Evolutionary conservation across 75 land plant species (phyloP), one percentile per base, ranked within the genome.

Genomic region (Pinus albicaulis): DNA sequence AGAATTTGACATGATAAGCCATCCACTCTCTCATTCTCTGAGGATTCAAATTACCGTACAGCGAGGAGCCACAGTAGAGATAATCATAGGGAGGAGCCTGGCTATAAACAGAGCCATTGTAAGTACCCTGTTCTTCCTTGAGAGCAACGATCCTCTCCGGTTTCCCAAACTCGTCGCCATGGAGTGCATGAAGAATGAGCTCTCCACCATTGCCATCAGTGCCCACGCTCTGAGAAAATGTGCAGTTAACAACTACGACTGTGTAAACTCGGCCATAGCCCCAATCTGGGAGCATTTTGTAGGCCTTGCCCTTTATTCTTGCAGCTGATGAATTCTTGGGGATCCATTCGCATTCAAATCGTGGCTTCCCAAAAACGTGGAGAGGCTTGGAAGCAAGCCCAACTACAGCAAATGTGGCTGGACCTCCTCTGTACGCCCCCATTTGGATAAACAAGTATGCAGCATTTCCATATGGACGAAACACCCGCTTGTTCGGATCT

Each of bases 241-340:
- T 89, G 81, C 98, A 95, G 76, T 89, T 93, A 68, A 95, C 77
- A 62, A 89, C 87, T 31, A 96, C 93, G 7, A 88, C 95, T 5
- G 93, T 92, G 90, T 96, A 96, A 73, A 96, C 93, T 2, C 93
- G 85, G 74, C 99, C 92, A 78, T 93, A 93, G 66, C 98, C 99
- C 90, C 91, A 90, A 59, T 96, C 99, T 5, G 98, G 91, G 36
- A 93, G 89, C 69, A 92, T 85, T 77, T 88, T 96, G 68, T 57
- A 59, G 25, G 87, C 92, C 41, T 10, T 22, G 48, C 85, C 76
- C 26, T 81, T 24, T 71, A 80, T 34, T 48, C 80, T 16, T 17
- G 55, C 7, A 23, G 16, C 15, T 55, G 55, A 4, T 14, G 66
- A 31, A 41, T 52, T 41, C 24, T 36, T 57, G 23, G 89, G 89